phyloP scores from a whole-genome alignment of 352 stramenopile genomes.

The Phytopythium vexans region DNA sequence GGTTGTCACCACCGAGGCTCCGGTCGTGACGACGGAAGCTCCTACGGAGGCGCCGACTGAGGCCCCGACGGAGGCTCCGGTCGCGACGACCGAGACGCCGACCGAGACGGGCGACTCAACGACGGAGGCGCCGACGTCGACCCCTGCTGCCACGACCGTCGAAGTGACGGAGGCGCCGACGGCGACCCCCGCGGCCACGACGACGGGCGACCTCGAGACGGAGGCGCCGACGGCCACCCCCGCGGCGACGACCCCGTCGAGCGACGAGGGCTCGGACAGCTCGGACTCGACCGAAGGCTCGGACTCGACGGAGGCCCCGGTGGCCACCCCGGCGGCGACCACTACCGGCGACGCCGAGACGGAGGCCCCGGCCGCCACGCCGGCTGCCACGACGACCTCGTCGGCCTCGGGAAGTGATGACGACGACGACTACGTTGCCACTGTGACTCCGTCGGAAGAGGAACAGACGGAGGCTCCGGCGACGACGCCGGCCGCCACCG shows the following conservation, averaged over 20 bases:
- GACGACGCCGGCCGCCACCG: background rate
- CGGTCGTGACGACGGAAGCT: constrained; percentile 6
- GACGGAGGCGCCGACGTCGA: constrained; percentile 1
- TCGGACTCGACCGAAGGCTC: no score
- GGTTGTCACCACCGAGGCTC: constrained; percentile 8
- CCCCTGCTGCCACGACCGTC: no score
- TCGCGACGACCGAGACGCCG: constrained; percentile 1
- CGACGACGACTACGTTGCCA: constrained; percentile 2
- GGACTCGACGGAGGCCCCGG: background rate
- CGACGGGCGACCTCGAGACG: background rate
- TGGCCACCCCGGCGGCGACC: constrained; percentile 1
- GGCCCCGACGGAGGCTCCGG: constrained; percentile 8
- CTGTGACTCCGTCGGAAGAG: constrained; percentile 8
- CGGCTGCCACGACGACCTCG: constrained; percentile 8
- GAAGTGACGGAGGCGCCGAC: constrained; percentile 8
- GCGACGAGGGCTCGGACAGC: no score
- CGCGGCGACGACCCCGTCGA: constrained; percentile 3
- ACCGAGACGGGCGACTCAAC: no score
- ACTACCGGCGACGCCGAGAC: constrained; percentile 2
- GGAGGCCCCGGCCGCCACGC: constrained; percentile 10
- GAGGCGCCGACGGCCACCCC: constrained; percentile 5
- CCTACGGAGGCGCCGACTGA: constrained; percentile 2
- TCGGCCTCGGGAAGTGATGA: no score
- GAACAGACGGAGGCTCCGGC: background rate
- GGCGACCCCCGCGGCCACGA: background rate